Evolutionary conservation across 1,284 basidiomycete genomes (phyloP).

Genomic region (Apiotrichum veenhuisii): DNA sequence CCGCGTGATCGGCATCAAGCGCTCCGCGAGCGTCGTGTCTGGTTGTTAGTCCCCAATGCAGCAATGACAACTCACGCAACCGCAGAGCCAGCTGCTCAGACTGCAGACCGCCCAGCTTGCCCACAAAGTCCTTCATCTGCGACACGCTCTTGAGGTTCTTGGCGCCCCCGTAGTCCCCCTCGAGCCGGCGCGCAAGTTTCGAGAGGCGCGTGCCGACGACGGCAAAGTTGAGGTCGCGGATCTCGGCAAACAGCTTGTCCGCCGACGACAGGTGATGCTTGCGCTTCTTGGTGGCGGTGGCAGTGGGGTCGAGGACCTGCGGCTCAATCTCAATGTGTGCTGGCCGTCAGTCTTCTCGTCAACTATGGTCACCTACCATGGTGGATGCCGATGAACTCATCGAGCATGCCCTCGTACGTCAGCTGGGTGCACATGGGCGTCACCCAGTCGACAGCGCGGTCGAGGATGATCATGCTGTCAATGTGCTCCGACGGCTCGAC

Average conservation of each 20-base stretch:
- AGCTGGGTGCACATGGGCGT: conserved; percentile 93
- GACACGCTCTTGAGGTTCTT: conserved; percentile 70
- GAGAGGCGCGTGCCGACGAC: conserved; percentile 82
- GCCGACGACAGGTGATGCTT: conserved; percentile 75
- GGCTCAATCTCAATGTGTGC: conserved; percentile 88
- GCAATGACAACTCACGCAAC: conserved; percentile 61
- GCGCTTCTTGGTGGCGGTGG: conserved; percentile 64
- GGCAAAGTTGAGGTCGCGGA: conserved; percentile 91
- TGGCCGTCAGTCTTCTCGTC: conserved; percentile 38
- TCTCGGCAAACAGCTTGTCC: conserved; percentile 77
- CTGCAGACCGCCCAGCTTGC: conserved; percentile 85
- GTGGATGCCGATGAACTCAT: conserved; percentile 84
- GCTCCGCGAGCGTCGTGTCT: conserved; percentile 94
- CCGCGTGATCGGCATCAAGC: conserved; percentile 75
- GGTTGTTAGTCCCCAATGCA: conserved; percentile 10
- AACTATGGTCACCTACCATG: conserved; percentile 50
- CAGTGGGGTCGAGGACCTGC: conserved; percentile 61
- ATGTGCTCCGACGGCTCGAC: conserved; percentile 55
- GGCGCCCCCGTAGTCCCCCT: conserved; percentile 68
- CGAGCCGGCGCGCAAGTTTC: conserved; percentile 73
- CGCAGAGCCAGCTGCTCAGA: conserved; percentile 83
- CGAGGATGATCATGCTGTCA: conserved; percentile 84
- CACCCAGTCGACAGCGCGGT: conserved; percentile 90
- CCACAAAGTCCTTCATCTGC: conserved; percentile 91
- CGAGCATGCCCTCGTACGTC: conserved; percentile 95